Base-by-base conservation (phyloP, 2,329 filamentous ascomycete species). In the Macroventuria anomochaeta region DNA sequence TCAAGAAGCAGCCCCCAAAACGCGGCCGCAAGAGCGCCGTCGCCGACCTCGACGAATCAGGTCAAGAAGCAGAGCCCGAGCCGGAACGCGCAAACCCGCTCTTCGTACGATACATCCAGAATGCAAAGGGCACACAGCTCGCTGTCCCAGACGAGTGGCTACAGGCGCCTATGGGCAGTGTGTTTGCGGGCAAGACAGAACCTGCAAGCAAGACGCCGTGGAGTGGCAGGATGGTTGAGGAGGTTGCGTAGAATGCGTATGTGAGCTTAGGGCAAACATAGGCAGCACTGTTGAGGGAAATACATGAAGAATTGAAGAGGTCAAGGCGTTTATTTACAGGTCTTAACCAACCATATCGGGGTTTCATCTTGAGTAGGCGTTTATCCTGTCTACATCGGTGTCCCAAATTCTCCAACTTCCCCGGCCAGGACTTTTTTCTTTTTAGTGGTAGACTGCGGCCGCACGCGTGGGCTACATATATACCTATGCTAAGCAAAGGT, bases 1-100 rank as follows among this genome's bases (percentile, higher is more conserved):
- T 95, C 46, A 92, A 92, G 75, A 92, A 93, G 71, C 90, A 93
- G 72, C 89, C 90, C 1, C 88, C 90, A 20, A 93, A 93, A 74
- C 77, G 79, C 32, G 76, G 77, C 18, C 77, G 77, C 4, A 52
- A 52, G 34, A 68, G 75, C n/a, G 85, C 85, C 51, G 71, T 75
- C 46, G 76, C 75, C 21, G 71, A 73, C 11, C 72, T 72, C 36
- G 76, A 73, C 11, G 83, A 80, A 28, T 81, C 81, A 10, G 80
- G 79, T 8, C 78, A 79, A 7, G 82, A 82, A 42, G 75, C 70
- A 0, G 80, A 80, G 47, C 57, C 55, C 1, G 63, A 72, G 1
- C 80, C 70, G 2, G 77, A 78, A 31, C 83, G 78, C 58, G 77
- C 86, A 0, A 81, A 85, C 56, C 81, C 87, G 1, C 76, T 86